Conservation (phyloP, 2,329 filamentous ascomycete genomes). For the Colletotrichum sp. region DNA sequence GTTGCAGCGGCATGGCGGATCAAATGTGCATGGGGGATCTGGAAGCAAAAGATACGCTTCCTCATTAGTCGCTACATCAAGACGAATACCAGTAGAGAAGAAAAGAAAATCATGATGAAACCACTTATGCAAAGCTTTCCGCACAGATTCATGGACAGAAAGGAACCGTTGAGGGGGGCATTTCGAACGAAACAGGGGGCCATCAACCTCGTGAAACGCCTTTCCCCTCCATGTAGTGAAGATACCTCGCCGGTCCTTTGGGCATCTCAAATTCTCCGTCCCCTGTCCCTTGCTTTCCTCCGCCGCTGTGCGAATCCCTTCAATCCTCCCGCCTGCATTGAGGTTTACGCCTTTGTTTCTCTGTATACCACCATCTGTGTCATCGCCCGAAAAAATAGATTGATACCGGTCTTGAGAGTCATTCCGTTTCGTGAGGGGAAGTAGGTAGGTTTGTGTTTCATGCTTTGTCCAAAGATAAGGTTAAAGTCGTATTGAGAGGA, state of each 20-base stretch:
- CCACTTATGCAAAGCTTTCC: constrained; percentile 13
- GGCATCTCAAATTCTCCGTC: constrained; percentile 2
- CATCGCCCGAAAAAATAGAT: not conserved
- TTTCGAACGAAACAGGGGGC: not conserved
- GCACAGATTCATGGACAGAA: not conserved
- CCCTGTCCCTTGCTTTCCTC: not conserved
- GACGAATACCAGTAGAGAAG: constrained; percentile 12
- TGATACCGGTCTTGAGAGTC: constrained; percentile 8
- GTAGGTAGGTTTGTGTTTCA: not conserved
- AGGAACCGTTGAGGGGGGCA: not conserved
- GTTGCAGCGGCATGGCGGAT: not conserved
- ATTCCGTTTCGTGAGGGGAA: constrained; percentile 3
- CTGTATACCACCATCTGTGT: not conserved
- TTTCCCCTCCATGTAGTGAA: not conserved
- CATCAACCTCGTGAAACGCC: constrained; percentile 9
- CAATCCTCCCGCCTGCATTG: not conserved
- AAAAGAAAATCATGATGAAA: constrained; percentile 13
- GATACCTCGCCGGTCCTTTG: not conserved
- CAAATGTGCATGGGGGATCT: not conserved
- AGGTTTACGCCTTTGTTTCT: constrained; percentile 7
- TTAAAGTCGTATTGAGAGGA: not conserved
- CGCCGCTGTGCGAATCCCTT: not conserved
- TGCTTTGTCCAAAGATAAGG: not conserved
- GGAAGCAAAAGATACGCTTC: constrained; percentile 2
- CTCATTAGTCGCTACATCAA: constrained; percentile 20